Base-by-base conservation (phyloP, 352 stramenopile species). In the Pythium insidiosum region DNA sequence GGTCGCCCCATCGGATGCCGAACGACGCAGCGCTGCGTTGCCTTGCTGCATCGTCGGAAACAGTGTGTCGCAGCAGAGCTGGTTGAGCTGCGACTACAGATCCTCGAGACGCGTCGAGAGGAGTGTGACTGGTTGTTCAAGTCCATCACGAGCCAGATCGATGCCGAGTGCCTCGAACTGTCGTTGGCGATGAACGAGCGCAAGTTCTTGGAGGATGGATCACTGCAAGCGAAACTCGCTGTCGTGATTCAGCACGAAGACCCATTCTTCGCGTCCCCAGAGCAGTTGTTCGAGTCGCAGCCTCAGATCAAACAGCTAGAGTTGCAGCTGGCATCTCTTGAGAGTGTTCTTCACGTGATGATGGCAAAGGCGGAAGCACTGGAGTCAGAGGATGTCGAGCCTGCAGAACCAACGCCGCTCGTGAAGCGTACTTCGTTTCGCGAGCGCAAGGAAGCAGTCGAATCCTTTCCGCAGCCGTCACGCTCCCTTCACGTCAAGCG, bases 151-250 rank as follows among this genome's bases (percentile, higher is more conserved):
- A 19, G 37, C 1, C 47, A 57, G 30, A 42, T 57, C 21, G 54
- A 57, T 1, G 12, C 38, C 9, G 54, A 56, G 39, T 61, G 53
- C 21, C 38, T 56, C 25, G 11, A 38, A n/a, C 37, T 61, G 28
- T 16, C 52, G 5, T 35, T 29, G 22, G 42, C 54, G 0, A 23
- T 31, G 31, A 50, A 41, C 5, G 43, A 25, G 15, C 49, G 34
- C 30, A 56, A 53, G 13, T 61, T 52, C 24, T 36, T 61, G 12
- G 53, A 61, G 26, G 29, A 56, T 31, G 53, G 53, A 9, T 56
- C 46, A 19, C 33, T 55, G 1, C 46, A 61, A 22, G 53, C 53
- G 13, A 61, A 46, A 10, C 29, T 61, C 4, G 36, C 38, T 6
- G 47, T 53, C 10, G 40, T 56, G 36, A 61, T 61, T 42, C 44